Conservation (phyloP, 306 rosid genomes). For the Prunus kanzakura region DNA sequence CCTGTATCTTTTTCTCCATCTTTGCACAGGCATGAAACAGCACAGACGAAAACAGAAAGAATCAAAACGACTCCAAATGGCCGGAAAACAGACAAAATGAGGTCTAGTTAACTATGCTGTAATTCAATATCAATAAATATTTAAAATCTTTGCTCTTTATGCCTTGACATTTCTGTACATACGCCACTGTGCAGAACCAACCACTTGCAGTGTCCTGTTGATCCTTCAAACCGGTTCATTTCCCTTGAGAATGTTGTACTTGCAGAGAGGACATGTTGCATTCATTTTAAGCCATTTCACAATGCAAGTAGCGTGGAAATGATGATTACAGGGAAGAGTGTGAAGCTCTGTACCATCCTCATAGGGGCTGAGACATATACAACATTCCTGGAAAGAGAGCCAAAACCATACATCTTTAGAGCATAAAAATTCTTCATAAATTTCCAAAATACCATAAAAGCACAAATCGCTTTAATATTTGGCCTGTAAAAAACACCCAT, state of each 20-base stretch:
- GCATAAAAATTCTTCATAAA: not conserved
- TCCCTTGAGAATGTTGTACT: slow-evolving; percentile 87
- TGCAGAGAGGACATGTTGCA: slow-evolving; percentile 99
- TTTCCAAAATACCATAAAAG: not conserved
- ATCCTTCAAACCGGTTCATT: slow-evolving; percentile 59
- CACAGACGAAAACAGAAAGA: slow-evolving; percentile 6
- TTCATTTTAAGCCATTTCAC: slow-evolving; percentile 95
- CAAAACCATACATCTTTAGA: not conserved
- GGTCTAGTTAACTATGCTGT: slow-evolving; percentile 12
- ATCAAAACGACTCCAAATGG: slow-evolving; percentile 4
- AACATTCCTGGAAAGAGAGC: slow-evolving; percentile 68
- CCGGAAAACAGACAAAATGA: slow-evolving; percentile 12
- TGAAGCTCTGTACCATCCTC: slow-evolving; percentile 91
- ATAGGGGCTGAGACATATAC: slow-evolving; percentile 86
- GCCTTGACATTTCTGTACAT: slow-evolving; percentile 42
- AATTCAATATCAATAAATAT: slow-evolving; percentile 31
- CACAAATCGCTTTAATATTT: not conserved
- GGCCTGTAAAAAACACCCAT: not conserved
- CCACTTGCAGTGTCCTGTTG: slow-evolving; percentile 15
- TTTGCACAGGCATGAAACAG: slow-evolving; percentile 11
- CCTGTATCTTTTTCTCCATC: slow-evolving; percentile 5
- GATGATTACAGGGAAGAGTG: slow-evolving; percentile 94
- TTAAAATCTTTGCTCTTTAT: slow-evolving; percentile 24
- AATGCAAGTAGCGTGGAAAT: slow-evolving; percentile 77
- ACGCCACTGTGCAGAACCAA: slow-evolving; percentile 16